Evolutionary conservation across 805 yeast genomes (phyloP).

Genomic region (Wickerhamiella nectarea): DNA sequence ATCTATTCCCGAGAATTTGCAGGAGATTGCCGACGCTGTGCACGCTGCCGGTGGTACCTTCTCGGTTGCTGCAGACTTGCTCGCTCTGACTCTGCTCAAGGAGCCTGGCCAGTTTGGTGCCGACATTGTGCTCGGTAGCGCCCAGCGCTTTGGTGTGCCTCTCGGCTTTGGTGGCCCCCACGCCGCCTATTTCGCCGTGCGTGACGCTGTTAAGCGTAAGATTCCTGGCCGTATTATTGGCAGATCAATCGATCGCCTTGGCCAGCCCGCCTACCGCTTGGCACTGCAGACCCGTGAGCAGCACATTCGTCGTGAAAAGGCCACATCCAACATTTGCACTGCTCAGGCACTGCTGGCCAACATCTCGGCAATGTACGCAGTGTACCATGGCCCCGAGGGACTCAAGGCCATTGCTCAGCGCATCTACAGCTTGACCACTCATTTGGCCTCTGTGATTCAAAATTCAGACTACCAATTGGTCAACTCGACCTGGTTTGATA

Average conservation of each 20-base stretch:
- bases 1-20: conserved; percentile 35
- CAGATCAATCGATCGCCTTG: conserved; percentile 79
- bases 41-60: conserved; percentile 64
- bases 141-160: conserved; percentile 96
- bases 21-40: conserved; percentile 44
- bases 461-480: conserved; percentile 35
- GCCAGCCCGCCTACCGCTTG: conserved; percentile 75
- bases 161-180: conserved; percentile 98
- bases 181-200: conserved; percentile 91
- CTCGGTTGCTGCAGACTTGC: conserved; percentile 79
- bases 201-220: conserved; percentile 68
- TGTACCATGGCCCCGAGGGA: conserved; percentile 90
- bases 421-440: conserved; percentile 57
- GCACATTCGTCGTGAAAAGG: conserved; percentile 93
- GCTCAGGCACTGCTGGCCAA: conserved; percentile 95
- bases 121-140: conserved; percentile 80
- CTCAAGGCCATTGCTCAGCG: conserved; percentile 63
- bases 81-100: conserved; percentile 73
- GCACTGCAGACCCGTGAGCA: conserved; percentile 98
- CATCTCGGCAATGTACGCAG: conserved; percentile 89
- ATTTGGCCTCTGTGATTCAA: conserved; percentile 49
- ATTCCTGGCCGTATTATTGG: conserved; percentile 97
- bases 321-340: conserved; percentile 95
- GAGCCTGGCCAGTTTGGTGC: conserved; percentile 83
- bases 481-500: conserved; percentile 70